These are phyloP conservation scores for Solanum tarapatanum DNA, from an alignment of 257 asterid species.

Conservation along the genomic window DNA sequence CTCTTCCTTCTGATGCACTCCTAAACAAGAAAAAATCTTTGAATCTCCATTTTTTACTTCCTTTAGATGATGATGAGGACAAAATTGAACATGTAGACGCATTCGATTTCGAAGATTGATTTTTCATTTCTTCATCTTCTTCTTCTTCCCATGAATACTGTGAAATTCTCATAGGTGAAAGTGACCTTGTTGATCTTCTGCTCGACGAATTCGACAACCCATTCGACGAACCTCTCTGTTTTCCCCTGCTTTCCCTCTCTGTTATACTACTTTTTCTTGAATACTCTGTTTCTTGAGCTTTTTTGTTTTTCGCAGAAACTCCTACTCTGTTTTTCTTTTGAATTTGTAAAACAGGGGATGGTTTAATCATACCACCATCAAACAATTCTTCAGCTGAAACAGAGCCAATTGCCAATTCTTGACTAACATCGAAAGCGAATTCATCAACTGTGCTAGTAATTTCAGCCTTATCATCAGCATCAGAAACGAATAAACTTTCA, in stretches of 20 bases:
- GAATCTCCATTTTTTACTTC: conserved; percentile 23
- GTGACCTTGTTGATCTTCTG: conserved; percentile 49
- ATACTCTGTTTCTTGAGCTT: neutral
- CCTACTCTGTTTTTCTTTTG: neutral
- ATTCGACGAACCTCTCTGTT: conserved; percentile 17
- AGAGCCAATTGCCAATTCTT: conserved; percentile 25
- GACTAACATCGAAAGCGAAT: conserved; percentile 45
- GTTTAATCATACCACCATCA: conserved; percentile 60
- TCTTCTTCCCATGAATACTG: conserved; percentile 27
- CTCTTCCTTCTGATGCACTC: conserved; percentile 49
- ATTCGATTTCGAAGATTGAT: neutral
- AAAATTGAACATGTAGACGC: neutral
- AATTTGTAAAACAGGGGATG: conserved; percentile 11
- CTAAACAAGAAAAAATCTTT: conserved; percentile 38
- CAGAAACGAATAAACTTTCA: conserved; percentile 12
- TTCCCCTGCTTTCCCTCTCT: conserved; percentile 32
- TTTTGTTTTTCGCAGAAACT: conserved; percentile 19
- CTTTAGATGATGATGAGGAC: conserved; percentile 7
- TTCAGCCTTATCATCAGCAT: neutral
- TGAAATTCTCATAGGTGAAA: conserved; percentile 46
- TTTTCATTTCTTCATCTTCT: neutral
- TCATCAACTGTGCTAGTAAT: conserved; percentile 9
- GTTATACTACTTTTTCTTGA: neutral
- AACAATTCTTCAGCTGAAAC: conserved; percentile 71
- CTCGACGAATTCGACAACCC: conserved; percentile 16